Base-by-base conservation (phyloP, 2,329 filamentous ascomycete species). In the Cadophora malorum region DNA sequence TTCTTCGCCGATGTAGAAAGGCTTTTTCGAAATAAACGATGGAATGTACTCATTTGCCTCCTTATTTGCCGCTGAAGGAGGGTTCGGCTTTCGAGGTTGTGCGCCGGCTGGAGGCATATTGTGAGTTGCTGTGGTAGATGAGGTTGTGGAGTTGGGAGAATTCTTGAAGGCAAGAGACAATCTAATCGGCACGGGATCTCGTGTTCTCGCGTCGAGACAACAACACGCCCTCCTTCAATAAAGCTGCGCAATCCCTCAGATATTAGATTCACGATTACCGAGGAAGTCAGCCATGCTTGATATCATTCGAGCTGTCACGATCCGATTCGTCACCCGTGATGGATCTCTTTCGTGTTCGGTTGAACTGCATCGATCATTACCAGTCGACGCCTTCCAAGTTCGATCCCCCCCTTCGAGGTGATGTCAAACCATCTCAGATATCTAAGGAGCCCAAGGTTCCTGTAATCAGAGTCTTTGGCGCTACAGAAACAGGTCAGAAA, bases 41-140 rank as follows among this genome's bases (percentile, higher is more conserved):
- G 96, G 96, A 76, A 99, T 99, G 84, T 99, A 99, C 79, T 97
- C 90, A 85, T 99, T 99, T 80, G 96, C 93, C 80, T 97, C 94
- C 79, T 97, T 97, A 65, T 85, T 87, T 19, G 86, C 81, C 19
- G 80, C 83, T 70, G 78, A 77, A 41, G 77, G 76, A 53, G 74
- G 71, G 49, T 72, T 69, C 21, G 77, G 76, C 65, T 78, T 78
- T 25, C 72, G 67, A 53, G 77, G 76, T 67, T 78, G 77, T 14
- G 70, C 68, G 31, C 76, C 76, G 38, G 76, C 73, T 67, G 77
- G 81, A 68, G 83, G 83, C 73, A 84, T 82, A 38, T 70, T 75
- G 53, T 50, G 41, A 23, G 47, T 1, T 59, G 38, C 25, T 67
- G 55, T 52, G 50, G 23, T 61, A 41, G 12, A 21, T 4, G 45